Evolutionary conservation across 1,139 yeast species (phyloP), one percentile per base, ranked within the genome.

Genomic region (Geotrichum klebahnii): DNA sequence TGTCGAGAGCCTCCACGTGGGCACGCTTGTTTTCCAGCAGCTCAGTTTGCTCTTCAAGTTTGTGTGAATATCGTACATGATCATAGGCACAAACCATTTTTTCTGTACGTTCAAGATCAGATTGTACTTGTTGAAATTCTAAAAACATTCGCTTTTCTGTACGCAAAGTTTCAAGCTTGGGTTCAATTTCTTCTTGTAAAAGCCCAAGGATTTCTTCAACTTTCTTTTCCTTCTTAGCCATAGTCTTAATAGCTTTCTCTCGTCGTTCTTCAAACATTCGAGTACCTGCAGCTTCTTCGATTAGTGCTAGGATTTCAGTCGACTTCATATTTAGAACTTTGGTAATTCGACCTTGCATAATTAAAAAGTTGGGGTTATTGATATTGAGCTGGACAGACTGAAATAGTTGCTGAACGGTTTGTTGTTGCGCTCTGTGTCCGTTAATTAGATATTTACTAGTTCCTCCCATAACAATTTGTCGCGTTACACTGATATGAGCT

Each of bases 281-380:
- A 0, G 98, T 94, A 5, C 99, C 98, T 0, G 98, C 96, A 0
- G 98, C 98, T 69, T 94, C 99, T 69, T 92, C 98, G 54, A 94
- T 89, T 59, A 92, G 75, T 2, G 96, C 82, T 59, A 94, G 70
- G 32, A 90, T 86, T 65, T 94, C 98, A 1, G 80, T 71, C 0
- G 98, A 95, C 62, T 87, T 89, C 98, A 92, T 92, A 67, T 94
- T 92, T 62, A 94, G 76, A 53, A 94, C 97, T 66, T 94, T 92
- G 32, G 98, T 94, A 68, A 94, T 94, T 63, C 88, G 85, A 53
- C 99, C 99, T 69, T 94, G 99, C 98, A 94, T 92, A 62, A 94
- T 94, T 61, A 94, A 75, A 67, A 94, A 94, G 67, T 92, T 94
- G 32, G 98, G 98, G 63, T 92, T 92, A 66, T 94, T 92, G 67